Percentiles rank a stretch among this genome's conserved stretches.
Conservation (phyloP, 2,329 filamentous ascomycete genomes). For the Calycina marina region DNA sequence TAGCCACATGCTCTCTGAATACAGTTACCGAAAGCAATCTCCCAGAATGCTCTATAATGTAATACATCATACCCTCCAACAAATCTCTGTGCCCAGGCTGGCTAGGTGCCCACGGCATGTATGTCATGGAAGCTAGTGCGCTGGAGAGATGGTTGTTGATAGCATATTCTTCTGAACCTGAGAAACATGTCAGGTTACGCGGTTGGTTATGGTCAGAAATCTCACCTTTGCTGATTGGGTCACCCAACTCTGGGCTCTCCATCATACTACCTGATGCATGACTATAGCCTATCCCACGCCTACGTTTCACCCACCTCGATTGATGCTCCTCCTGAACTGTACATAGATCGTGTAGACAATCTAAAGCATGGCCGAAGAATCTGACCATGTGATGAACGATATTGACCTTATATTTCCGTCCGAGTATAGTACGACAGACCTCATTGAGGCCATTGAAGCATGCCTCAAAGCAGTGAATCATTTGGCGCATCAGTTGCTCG, state of each 20-base stretch:
- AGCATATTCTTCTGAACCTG: conserved; percentile 12
- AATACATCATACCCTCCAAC: conserved; percentile 27
- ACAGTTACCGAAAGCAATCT: conserved; percentile 25
- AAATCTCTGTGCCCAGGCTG: conserved; percentile 20
- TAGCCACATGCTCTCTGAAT: conserved; percentile 23
- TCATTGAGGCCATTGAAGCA: conserved; percentile 14
- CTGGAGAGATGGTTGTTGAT: conserved; percentile 12
- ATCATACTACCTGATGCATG: too few relatives aligned
- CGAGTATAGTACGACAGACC: conserved; percentile 13
- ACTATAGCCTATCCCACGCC: too few relatives aligned
- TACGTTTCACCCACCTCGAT: conserved; percentile 5
- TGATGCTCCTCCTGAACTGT: conserved; percentile 9
- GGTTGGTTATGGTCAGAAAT: too few relatives aligned
- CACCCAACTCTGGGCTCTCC: too few relatives aligned
- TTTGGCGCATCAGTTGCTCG: conserved; percentile 11
- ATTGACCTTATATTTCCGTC: conserved; percentile 7
- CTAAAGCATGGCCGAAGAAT: conserved; percentile 9
- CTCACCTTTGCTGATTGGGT: too few relatives aligned
- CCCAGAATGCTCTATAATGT: conserved; percentile 26
- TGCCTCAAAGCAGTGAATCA: conserved; percentile 7
- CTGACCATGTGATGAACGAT: conserved; percentile 12
- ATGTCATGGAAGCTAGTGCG: conserved; percentile 9
- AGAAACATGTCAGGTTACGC: too few relatives aligned
- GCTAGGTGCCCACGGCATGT: conserved; percentile 11
- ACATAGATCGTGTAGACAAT: conserved; percentile 7